Conservation (phyloP, 805 yeast genomes). For the Hemisphaericaspora nanyangensis region DNA sequence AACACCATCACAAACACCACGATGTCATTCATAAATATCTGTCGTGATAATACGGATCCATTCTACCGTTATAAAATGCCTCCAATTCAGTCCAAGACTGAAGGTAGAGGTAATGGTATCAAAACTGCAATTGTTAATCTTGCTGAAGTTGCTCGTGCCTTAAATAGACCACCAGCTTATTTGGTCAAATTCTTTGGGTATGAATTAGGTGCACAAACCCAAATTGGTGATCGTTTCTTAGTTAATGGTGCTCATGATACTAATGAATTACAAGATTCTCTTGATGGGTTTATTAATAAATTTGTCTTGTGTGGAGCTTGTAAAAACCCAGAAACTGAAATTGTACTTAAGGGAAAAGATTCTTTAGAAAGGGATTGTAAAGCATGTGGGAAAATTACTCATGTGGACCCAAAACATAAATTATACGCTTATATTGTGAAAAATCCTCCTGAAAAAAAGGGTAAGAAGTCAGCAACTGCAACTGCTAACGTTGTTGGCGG, state of each 20-base stretch:
- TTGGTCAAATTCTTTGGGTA: conserved; percentile 92
- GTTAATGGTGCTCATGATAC: conserved; percentile 96
- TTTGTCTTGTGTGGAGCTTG: conserved; percentile 93
- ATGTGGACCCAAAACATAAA: conserved; percentile 81
- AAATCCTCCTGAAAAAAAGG: conserved; percentile 76
- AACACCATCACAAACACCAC: too few relatives aligned
- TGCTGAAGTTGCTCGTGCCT: conserved; percentile 89
- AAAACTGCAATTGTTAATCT: conserved; percentile 90
- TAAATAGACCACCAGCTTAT: conserved; percentile 89
- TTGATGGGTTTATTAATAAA: conserved; percentile 91
- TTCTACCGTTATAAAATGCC: conserved; percentile 99
- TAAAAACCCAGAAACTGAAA: conserved; percentile 96
- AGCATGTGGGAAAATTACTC: conserved; percentile 92
- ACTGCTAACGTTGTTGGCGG: conserved; percentile 88
- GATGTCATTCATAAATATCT: conserved; percentile 88
- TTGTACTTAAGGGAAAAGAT: conserved; percentile 71
- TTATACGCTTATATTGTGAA: conserved; percentile 82
- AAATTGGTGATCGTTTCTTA: conserved; percentile 76
- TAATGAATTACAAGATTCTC: conserved; percentile 82
- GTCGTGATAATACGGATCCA: conserved; percentile 96
- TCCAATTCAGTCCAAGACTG: conserved; percentile 91
- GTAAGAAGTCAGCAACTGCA: conserved; percentile 81
- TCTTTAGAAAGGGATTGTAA: conserved; percentile 87
- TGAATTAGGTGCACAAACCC: conserved; percentile 95
- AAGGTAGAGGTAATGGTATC: conserved; percentile 99